Evolutionary conservation across 2,329 filamentous ascomycete species (phyloP).

Genomic region (Penicillium janthinellum): DNA sequence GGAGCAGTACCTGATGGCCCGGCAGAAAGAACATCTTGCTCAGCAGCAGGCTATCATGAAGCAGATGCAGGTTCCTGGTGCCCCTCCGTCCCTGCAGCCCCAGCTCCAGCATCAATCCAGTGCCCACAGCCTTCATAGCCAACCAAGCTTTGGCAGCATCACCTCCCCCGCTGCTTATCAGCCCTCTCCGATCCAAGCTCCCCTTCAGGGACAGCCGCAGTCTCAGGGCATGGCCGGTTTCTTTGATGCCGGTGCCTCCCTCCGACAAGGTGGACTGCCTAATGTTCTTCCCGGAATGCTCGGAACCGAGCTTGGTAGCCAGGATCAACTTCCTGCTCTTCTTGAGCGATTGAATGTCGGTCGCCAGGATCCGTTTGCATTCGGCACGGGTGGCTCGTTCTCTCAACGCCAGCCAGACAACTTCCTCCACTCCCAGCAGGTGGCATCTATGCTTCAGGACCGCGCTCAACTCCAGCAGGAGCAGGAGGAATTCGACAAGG

Average conservation of each 20-base stretch:
- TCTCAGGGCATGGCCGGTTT: constrained; percentile 64
- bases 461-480: constrained; percentile 63
- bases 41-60: constrained; percentile 79
- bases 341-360: constrained; percentile 67
- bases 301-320: constrained; percentile 58
- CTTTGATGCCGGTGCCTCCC: constrained; percentile 59
- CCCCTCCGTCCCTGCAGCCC: constrained; percentile 55
- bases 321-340: constrained; percentile 69
- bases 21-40: constrained; percentile 89
- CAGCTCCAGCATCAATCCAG: constrained; percentile 90
- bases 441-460: constrained; percentile 63
- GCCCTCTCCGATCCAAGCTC: constrained; percentile 60
- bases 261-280: constrained; percentile 48
- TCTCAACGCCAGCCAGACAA: constrained; percentile 48
- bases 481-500: constrained; percentile 57
- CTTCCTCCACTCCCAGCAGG: constrained; percentile 56
- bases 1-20: constrained; percentile 94
- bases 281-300: constrained; percentile 44
- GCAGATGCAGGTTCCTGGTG: constrained; percentile 67
- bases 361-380: constrained; percentile 53
- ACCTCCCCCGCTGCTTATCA: constrained; percentile 78
- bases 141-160: constrained; percentile 94
- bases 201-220: constrained; percentile 59
- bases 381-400: constrained; percentile 51
- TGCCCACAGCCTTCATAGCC: constrained; percentile 92